Percentiles rank a stretch among this genome's conserved stretches.
These are phyloP conservation scores for Noccaea bulbosa DNA, from an alignment of 345 rosid species.

Conservation along the genomic window DNA sequence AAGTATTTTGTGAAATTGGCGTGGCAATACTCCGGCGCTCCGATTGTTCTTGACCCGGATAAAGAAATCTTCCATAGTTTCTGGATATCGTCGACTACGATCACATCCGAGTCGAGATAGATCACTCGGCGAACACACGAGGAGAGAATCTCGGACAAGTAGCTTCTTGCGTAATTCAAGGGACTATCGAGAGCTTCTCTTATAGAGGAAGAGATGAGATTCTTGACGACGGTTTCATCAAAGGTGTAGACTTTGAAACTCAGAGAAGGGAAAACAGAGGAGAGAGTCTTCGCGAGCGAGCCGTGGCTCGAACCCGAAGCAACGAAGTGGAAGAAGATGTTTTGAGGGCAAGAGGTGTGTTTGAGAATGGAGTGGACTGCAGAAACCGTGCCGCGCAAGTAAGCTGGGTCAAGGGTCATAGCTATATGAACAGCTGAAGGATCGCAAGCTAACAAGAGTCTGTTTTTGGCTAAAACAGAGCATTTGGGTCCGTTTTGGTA, in stretches of 20 bases:
- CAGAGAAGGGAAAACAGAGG: slow-evolving; percentile 64
- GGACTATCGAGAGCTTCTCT: slow-evolving; percentile 75
- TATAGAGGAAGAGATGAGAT: slow-evolving; percentile 65
- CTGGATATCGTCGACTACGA: slow-evolving; percentile 63
- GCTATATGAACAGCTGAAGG: slow-evolving; percentile 64
- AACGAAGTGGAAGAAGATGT: slow-evolving; percentile 71
- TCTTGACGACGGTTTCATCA: slow-evolving; percentile 46
- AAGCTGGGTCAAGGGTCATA: slow-evolving; percentile 75
- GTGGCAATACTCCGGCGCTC: slow-evolving; percentile 80
- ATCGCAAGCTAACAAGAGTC: slow-evolving; percentile 42
- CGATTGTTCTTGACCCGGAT: slow-evolving; percentile 52
- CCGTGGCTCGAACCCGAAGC: slow-evolving; percentile 46
- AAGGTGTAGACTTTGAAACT: slow-evolving; percentile 60
- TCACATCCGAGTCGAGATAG: slow-evolving; percentile 69
- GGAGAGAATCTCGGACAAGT: slow-evolving; percentile 63
- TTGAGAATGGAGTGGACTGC: slow-evolving; percentile 74
- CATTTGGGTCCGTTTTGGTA: slow-evolving; percentile 60
- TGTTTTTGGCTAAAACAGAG: slow-evolving; percentile 34
- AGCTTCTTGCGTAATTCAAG: slow-evolving; percentile 74
- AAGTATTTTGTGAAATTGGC: slow-evolving; percentile 66
- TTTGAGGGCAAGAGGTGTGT: slow-evolving; percentile 80
- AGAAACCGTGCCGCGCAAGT: slow-evolving; percentile 76
- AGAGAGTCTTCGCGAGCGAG: slow-evolving; percentile 14
- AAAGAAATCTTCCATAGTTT: slow-evolving; percentile 56
- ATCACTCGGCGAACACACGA: slow-evolving; percentile 59